Base-by-base conservation (phyloP, 2,329 filamentous ascomycete genomes). In the Fusarium incarnatum region DNA sequence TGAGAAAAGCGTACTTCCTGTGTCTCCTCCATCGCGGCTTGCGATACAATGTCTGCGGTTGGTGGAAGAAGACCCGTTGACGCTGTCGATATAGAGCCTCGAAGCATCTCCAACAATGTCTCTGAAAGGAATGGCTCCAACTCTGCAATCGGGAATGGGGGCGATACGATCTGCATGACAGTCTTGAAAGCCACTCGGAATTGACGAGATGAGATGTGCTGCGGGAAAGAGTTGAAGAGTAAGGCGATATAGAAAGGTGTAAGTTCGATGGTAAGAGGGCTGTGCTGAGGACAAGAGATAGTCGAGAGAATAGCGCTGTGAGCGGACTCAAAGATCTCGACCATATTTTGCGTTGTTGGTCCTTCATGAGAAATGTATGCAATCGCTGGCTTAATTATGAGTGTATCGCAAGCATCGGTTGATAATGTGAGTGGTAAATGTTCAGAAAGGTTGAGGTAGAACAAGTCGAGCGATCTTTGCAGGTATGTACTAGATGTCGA, bases 181-280 rank as follows among this genome's bases (percentile, higher is more conserved):
- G 93, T 95, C 77, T 91, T 93, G 83, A 97, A 94, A 13, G 94
- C 94, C 12, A 97, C 85, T 30, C 94, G 88, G 83, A 98, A 97
- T 78, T 98, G 94, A 18, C 94, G 89, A 1, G 92, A 86, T 0
- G 93, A 94, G 22, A 97, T 88, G 62, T 91, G 91, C 3, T 84
- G 78, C 0, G 94, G 94, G 79, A 97, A 97, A 1, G 93, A 90
- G 22, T 87, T 84, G 76, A 97, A 92, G 0, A 97, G 85, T 16
- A 91, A 89, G 73, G 94, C 91, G 68, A 97, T 89, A 79, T 98
- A 97, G 76, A 93, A 93, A 0, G 94, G 93, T 3, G 94, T 85
- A 56, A 96, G 87, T 68, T 87, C 86, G 11, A 89, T 86, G 18
- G 93, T 90, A 23, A 97, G 82, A 18, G 87, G 81, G 20, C 91